Base-by-base conservation (phyloP, 768 basidiomycete species). In the Hirschioporus abietinus region DNA sequence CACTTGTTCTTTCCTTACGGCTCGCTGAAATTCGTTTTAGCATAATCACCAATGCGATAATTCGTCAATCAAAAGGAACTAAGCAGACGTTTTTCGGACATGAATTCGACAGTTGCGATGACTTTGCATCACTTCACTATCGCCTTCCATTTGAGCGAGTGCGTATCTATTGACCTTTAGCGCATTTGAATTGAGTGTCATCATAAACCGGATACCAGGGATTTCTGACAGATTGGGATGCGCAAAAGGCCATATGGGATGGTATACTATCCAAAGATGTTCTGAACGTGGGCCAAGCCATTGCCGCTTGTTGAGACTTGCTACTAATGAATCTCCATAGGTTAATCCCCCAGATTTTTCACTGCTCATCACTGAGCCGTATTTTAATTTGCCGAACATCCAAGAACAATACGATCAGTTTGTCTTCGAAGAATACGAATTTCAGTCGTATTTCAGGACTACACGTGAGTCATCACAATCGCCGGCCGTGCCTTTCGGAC, bases 391-490 rank as follows among this genome's bases (percentile, higher is more conserved):
- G 9, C 92, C 93, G 26, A 95, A 93, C 73, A 86, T 97, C 15
- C 93, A 95, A 77, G 92, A 95, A 27, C 84, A 92, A 35, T 95
- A 96, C 72, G 96, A 99, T 74, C 94, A 98, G 76, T 91, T 99
- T 74, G 82, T 96, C 1, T 98, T 97, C 72, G 96, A 98, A 75
- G 95, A 98, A 78, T 99, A 95, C 79, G 95, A 96, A 72, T 97
- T 96, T 74, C 81, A 84, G 61, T 87, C 92, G 61, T 95, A 92
- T 75, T 82, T 86, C 72, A 85, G 95, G 30, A 88, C 88, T 73
- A 87, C 93, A 64, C 90, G 96, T 96, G 77, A 74, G 91, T 81
- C 25, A 36, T 59, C 24, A 7, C 57, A 15, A 17, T 15, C 60
- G 42, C 30, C 60, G 60, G 60, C 36, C 27, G 23, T 64, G 15